phyloP scores from a whole-genome alignment of 805 yeast species.

The Ogataea pilisensis region DNA sequence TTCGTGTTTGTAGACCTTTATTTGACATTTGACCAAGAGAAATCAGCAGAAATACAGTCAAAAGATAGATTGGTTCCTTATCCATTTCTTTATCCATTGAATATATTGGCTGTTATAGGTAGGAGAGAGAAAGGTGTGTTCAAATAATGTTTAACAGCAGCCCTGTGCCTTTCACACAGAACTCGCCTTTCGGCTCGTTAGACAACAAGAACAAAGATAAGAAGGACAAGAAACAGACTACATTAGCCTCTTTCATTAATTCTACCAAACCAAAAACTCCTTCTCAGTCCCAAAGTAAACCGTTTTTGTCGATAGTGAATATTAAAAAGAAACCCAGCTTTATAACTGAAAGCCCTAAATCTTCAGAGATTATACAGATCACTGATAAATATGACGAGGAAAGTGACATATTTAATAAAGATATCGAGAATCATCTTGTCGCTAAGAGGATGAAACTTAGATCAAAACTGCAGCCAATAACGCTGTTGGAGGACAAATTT shows the following conservation, averaged over 20 bases:
- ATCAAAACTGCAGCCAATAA: not conserved
- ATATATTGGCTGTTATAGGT: too few species aligned
- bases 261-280: constrained; percentile 9
- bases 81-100: too few species aligned
- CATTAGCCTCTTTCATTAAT: constrained; percentile 14
- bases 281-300: constrained; percentile 2
- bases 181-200: constrained; percentile 4
- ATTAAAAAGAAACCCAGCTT: not conserved
- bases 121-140: too few species aligned
- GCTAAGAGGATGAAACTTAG: not conserved
- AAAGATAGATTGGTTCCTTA: too few species aligned
- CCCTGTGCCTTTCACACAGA: constrained; percentile 1
- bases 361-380: not conserved
- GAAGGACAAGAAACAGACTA: constrained; percentile 15
- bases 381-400: constrained; percentile 3
- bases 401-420: too few species aligned
- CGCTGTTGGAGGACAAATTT: not conserved
- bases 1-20: too few species aligned
- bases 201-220: constrained; percentile 1
- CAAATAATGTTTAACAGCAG: constrained; percentile 10
- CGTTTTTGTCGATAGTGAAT: constrained; percentile 1
- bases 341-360: not conserved
- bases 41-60: too few species aligned
- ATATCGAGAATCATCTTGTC: too few species aligned
- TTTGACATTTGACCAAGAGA: too few species aligned